Evolutionary conservation across 2,329 filamentous ascomycete species (phyloP).

Genomic region (Cadophora gregata): DNA sequence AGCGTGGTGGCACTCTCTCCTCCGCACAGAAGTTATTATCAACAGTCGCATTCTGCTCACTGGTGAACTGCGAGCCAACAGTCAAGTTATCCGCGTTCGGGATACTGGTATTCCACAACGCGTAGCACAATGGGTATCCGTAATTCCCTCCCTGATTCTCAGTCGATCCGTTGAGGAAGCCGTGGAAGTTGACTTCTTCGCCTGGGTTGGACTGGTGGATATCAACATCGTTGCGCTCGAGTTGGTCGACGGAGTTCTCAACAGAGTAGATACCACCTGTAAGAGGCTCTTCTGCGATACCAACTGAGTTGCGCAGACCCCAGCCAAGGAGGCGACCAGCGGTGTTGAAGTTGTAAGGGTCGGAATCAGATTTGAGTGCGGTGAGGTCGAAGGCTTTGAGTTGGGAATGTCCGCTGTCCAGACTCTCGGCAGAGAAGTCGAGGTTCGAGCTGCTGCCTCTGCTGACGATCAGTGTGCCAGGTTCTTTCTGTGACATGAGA

Average conservation of each 20-base stretch:
- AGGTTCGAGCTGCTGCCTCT: constrained; percentile 69
- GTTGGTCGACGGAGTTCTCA: constrained; percentile 73
- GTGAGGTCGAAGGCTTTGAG: constrained; percentile 65
- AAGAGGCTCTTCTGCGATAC: constrained; percentile 66
- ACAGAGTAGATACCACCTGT: constrained; percentile 63
- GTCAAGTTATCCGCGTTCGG: constrained; percentile 50
- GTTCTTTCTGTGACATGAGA: constrained; percentile 60
- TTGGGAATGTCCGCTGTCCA: constrained; percentile 65
- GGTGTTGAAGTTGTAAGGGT: constrained; percentile 54
- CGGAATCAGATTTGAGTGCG: constrained; percentile 39
- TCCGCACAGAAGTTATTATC: constrained; percentile 54
- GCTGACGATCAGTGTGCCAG: constrained; percentile 67
- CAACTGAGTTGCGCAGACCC: constrained; percentile 77
- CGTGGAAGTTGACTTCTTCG: constrained; percentile 77
- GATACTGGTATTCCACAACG: constrained; percentile 64
- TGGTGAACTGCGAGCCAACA: constrained; percentile 58
- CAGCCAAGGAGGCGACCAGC: constrained; percentile 62
- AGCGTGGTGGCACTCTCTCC: constrained; percentile 55
- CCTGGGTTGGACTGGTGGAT: constrained; percentile 73
- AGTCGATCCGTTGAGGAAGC: constrained; percentile 52
- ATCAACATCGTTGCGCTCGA: constrained; percentile 62
- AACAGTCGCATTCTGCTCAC: constrained; percentile 46
- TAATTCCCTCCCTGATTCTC: constrained; percentile 59
- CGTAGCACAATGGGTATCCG: constrained; percentile 74
- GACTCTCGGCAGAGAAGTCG: constrained; percentile 58